Base-by-base conservation (phyloP, 2,329 filamentous ascomycete genomes). In the Alternaria brassicae region DNA sequence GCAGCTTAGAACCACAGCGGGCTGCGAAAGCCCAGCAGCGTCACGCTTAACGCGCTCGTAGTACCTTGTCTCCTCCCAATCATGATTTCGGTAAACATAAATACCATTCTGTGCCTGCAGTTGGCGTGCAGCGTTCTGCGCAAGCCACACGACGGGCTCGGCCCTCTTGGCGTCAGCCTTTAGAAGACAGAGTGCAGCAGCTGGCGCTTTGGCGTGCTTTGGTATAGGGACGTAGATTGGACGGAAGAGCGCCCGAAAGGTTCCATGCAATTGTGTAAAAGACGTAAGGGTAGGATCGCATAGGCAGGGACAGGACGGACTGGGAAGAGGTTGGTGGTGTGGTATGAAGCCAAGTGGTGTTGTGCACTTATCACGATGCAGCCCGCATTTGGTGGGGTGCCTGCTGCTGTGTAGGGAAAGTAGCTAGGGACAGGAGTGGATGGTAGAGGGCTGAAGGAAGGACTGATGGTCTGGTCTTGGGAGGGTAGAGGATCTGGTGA, bases 121-220 rank as follows among this genome's bases (percentile, higher is more conserved):
- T 62, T 62, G 53, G 63, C 54, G 56, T 66, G 47, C 41, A 44
- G 53, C 21, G 25, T 37, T 52, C 55, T 48, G 65, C 70, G 72
- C 71, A 70, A 72, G 70, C 72, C 72, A 74, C 69, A 45, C 56
- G 39, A 58, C 44, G 66, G 69, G 69, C 69, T 72, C 66, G 71
- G 69, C 54, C 58, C n/a, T 39, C 45, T 52, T 61, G 66, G 60
- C 60, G 55, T 37, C 32, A 48, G 40, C 32, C 36, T 21, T 3
- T 49, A 37, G 36, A 37, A 54, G 42, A 34, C 37, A 23, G 37
- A 21, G 37, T 40, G 37, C 44, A 48, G 44, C 44, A 21, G 19
- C 44, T 12, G 5, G 37, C 37, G 37, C 37, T 40, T 7, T 40
- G 37, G 4, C 13, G 19, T 21, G 28, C 28, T 23, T 32, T 47